Percentiles rank a stretch among this genome's conserved stretches.
phyloP scores from a whole-genome alignment of 441 rosid genomes.

The Raphanus hybrid region DNA sequence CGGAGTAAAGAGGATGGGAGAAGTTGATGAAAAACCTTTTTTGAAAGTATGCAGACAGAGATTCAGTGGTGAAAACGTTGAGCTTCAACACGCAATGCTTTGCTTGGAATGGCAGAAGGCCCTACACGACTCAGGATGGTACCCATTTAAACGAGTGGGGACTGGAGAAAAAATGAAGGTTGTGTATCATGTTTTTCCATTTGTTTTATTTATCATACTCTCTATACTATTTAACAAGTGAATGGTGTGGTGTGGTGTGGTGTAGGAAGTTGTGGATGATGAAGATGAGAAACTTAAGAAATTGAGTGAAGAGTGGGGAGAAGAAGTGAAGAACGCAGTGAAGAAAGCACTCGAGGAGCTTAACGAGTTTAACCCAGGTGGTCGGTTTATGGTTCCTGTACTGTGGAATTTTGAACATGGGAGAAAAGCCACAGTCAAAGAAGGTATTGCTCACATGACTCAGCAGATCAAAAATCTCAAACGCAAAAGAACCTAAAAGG shows the following conservation, averaged over 20 bases:
- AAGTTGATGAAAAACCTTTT: background rate
- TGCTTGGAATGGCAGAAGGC: background rate
- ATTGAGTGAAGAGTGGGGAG: background rate
- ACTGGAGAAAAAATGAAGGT: background rate
- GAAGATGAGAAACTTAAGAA: background rate
- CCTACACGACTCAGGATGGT: background rate
- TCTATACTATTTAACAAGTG: background rate
- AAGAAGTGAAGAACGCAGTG: background rate
- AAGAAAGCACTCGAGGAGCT: background rate
- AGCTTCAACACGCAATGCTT: background rate
- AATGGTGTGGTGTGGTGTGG: background rate
- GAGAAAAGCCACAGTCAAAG: conserved; percentile 1
- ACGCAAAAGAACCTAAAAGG: background rate
- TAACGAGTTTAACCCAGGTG: background rate
- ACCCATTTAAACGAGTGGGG: background rate
- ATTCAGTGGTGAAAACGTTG: background rate
- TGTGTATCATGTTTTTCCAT: background rate
- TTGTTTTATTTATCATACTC: background rate
- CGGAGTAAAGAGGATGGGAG: background rate
- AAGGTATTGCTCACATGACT: background rate
- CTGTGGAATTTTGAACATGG: conserved; percentile 5
- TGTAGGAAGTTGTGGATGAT: conserved; percentile 3
- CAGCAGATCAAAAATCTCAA: background rate
- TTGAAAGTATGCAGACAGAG: background rate
- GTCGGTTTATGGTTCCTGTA: background rate